Conservation (phyloP, 306 rosid species). For the Hippophae tibetana region DNA sequence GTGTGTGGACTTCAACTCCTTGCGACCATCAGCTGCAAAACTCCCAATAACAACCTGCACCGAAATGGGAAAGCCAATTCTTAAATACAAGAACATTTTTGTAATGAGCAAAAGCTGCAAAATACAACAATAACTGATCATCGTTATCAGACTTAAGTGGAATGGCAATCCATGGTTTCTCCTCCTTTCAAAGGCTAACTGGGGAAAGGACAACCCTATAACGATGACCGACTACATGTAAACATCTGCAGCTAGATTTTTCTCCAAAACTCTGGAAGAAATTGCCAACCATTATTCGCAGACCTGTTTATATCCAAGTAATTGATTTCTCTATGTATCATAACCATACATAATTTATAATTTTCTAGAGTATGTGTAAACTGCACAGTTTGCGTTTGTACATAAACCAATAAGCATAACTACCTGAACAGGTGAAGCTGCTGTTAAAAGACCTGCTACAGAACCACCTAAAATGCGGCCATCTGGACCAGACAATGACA, state of each 20-base stretch:
- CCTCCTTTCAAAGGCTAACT: too few species aligned
- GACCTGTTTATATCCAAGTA: too few species aligned
- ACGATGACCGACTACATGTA: too few species aligned
- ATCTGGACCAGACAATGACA: conserved; percentile 61
- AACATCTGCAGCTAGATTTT: too few species aligned
- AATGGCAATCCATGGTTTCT: too few species aligned
- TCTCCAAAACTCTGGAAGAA: too few species aligned
- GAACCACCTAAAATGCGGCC: conserved; percentile 68
- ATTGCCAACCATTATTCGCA: too few species aligned
- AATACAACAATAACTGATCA: neutral
- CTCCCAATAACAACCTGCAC: conserved; percentile 59
- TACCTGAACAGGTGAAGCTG: conserved; percentile 84
- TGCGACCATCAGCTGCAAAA: conserved; percentile 35
- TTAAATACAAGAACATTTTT: neutral
- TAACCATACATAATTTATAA: too few species aligned
- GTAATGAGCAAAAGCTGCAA: too few species aligned
- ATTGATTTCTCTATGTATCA: too few species aligned
- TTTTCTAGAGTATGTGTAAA: neutral
- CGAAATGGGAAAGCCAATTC: neutral
- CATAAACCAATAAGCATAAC: neutral
- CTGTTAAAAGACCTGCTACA: conserved; percentile 55
- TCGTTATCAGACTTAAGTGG: neutral
- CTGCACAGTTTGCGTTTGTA: neutral
- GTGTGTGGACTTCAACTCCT: conserved; percentile 28
- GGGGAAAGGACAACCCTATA: too few species aligned